Evolutionary conservation across 2,329 filamentous ascomycete species (phyloP), one percentile per base, ranked within the genome.

Genomic region (Claviceps citrina): DNA sequence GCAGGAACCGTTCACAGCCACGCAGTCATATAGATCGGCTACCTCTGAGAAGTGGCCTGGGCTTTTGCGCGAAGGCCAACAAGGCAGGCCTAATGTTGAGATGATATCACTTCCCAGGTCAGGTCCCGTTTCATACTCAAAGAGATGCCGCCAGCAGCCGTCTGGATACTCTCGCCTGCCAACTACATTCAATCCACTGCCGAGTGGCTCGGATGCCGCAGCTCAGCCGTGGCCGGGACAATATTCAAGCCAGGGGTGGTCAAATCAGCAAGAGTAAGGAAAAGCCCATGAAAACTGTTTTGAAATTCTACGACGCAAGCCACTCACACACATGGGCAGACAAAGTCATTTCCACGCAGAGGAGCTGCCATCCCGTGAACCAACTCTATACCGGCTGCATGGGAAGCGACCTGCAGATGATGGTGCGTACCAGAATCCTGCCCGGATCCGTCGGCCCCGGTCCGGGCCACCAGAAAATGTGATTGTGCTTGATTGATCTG

Each of bases 401-500:
- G 42, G 38, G 9, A 43, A 43, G 33, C 34, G 42, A 13, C 35
- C 35, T 25, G 38, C 38, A 9, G 34, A 27, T 15, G 33, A 43
- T 40, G 41, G 38, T 20, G 34, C 40, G 20, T 40, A 40, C 32
- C 31, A 42, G 16, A 22, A 34, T 34, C n/a, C 12, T 18, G 15
- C 19, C 18, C 38, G 38, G 15, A 27, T 26, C 7, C 34, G 33
- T 24, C 41, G 41, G 27, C 13, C 40, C 16, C 49, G 49, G 38
- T 45, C 47, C 12, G 48, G 45, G 20, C 47, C 44, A 36, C 47
- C 46, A 9, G 54, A 54, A 24, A 45, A 57, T 28, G 48, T 58
- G 30, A 54, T 58, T 44, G 53, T 58, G 30, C 51, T 58, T 30
- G 55, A 58, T 31, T 58, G 39, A 55, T 28, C 28, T 25, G 25